Base-by-base conservation (phyloP, 2,329 filamentous ascomycete genomes). In the Dactylonectria macrodidyma region DNA sequence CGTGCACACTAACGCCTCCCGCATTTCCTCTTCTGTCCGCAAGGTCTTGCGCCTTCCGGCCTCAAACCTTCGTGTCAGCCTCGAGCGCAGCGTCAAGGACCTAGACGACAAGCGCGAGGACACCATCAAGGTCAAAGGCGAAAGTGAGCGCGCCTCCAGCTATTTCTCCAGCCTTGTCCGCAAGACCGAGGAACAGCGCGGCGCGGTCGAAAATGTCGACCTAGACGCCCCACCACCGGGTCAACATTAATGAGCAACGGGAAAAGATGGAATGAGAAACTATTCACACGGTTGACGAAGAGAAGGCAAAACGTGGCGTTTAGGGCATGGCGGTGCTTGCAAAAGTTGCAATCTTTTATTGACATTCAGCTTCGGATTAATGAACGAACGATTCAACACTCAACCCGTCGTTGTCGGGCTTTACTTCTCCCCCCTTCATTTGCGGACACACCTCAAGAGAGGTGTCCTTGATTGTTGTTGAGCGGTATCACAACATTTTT, bases 91-190 rank as follows among this genome's bases (percentile, higher is more conserved):
- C 33, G 92, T 98, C 55, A 95, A 98, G 82, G 91, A 96, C 75
- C 89, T 98, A 11, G 91, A 90, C 68, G 84, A 86, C 63, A 92
- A 93, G 78, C 92, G 93, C 73, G 93, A 96, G 73, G 93, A 97
- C 78, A 96, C 94, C 9, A 86, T 89, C 78, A 97, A 96, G 84
- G 88, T 94, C 68, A 91, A 91, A 80, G 86, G 85, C 38, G 95
- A 98, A 82, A 96, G 94, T 77, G 92, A 97, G 78, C 91, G 94
- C 36, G 96, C 96, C 7, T 86, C 90, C 72, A 97, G 95, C 81
- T 98, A 97, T 84, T 99, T 99, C 80, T 85, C 89, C 59, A 96
- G 97, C 76, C 87, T 99, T 19, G 90, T 96, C 59, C 88, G 92
- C 67, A 87, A 91, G 73, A 90, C 87, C 68, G 84, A 84, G 22